Evolutionary conservation across 2,329 filamentous ascomycete genomes (phyloP).

Genomic region (Aspergillus sp.): DNA sequence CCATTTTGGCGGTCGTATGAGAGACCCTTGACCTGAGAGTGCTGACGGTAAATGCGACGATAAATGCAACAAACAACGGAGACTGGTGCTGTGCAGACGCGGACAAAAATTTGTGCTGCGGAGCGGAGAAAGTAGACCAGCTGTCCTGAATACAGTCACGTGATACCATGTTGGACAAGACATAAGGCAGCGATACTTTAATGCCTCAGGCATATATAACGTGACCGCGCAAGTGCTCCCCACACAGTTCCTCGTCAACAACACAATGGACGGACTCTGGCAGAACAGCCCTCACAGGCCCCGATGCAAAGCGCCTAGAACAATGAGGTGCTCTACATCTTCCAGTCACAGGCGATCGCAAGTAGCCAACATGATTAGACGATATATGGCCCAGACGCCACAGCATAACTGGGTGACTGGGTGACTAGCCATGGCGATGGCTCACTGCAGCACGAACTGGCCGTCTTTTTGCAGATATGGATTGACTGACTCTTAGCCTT

Average conservation of each 20-base stretch:
- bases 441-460: background rate
- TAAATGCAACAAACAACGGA: constrained; percentile 2
- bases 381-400: background rate
- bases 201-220: background rate
- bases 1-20: constrained; percentile 45
- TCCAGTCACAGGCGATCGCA: too few species aligned
- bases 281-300: background rate
- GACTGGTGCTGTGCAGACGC: constrained; percentile 7
- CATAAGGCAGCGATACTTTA: too few species aligned
- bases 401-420: background rate
- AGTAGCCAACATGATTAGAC: background rate
- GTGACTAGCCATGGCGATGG: background rate
- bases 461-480: constrained; percentile 2
- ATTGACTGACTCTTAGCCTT: background rate
- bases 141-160: constrained; percentile 18
- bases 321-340: too few species aligned
- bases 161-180: background rate
- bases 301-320: too few species aligned
- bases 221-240: background rate
- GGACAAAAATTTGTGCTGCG: constrained; percentile 13
- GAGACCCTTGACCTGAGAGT: constrained; percentile 9
- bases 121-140: constrained; percentile 16
- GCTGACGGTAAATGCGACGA: too few species aligned
- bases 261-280: background rate
- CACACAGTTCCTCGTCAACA: background rate